Conservation (phyloP, 2,329 filamentous ascomycete species). For the Lasiodiplodia sp. region DNA sequence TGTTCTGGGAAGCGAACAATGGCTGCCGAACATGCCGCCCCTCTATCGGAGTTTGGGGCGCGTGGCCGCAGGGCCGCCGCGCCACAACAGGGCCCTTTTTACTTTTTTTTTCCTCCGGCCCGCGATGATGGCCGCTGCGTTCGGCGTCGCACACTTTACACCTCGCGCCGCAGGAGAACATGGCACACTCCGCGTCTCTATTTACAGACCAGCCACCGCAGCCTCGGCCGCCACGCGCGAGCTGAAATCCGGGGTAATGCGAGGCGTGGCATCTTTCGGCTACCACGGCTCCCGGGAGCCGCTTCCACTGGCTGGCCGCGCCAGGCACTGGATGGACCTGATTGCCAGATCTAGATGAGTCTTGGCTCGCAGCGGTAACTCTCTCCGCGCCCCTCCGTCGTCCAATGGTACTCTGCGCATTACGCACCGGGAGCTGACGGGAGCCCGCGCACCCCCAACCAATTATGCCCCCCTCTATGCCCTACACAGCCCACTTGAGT, state of each 20-base stretch:
- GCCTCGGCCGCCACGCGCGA: conserved; percentile 5
- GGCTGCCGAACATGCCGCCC: conserved; percentile 20
- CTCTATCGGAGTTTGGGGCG: conserved; percentile 4
- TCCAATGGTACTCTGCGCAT: conserved; percentile 1
- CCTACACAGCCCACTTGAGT: conserved; percentile 5
- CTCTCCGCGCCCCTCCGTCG: background rate
- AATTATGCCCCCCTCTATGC: background rate
- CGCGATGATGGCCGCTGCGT: background rate
- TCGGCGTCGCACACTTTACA: background rate
- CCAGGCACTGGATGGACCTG: conserved; percentile 1
- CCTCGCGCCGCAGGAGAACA: background rate
- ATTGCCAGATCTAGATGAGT: conserved; percentile 11
- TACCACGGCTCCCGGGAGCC: conserved; percentile 6
- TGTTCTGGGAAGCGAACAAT: conserved; percentile 5
- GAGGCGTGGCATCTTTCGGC: conserved; percentile 15
- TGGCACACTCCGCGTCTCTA: background rate
- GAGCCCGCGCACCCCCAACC: background rate
- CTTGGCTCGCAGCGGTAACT: background rate
- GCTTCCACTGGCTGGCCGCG: background rate
- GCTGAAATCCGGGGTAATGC: conserved; percentile 8
- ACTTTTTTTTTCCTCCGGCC: background rate
- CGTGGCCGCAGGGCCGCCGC: conserved; percentile 3
- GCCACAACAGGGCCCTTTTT: too few species aligned
- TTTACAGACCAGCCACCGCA: background rate
- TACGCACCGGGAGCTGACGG: conserved; percentile 4